Conservation (phyloP, 768 basidiomycete species). For the Hypholoma sublateritium region DNA sequence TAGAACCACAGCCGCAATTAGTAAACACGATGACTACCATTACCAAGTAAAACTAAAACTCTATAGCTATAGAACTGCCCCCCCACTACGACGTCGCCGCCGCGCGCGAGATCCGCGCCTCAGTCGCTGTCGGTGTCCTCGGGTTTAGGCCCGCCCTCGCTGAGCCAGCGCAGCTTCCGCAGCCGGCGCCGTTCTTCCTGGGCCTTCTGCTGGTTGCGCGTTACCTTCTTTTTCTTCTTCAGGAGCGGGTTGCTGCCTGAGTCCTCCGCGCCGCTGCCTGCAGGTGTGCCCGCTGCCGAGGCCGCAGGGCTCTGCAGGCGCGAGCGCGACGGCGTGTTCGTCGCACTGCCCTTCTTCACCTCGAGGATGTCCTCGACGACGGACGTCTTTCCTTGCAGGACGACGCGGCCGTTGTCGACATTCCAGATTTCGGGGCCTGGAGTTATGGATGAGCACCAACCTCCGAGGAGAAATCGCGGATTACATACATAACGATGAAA, state of each 20-base stretch:
- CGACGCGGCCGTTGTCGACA: constrained; percentile 81
- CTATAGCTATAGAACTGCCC: not conserved
- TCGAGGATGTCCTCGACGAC: constrained; percentile 83
- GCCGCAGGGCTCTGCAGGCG: constrained; percentile 67
- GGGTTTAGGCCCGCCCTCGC: constrained; percentile 77
- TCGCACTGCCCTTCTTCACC: constrained; percentile 68
- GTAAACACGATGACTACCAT: not conserved
- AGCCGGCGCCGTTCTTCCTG: constrained; percentile 82
- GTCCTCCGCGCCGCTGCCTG: constrained; percentile 76
- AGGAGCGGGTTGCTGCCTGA: constrained; percentile 33
- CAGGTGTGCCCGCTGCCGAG: constrained; percentile 74
- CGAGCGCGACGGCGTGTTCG: constrained; percentile 72
- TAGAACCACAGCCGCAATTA: not conserved
- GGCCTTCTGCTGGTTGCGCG: constrained; percentile 87
- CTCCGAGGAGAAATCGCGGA: constrained; percentile 7
- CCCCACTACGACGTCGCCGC: not conserved
- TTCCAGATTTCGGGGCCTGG: constrained; percentile 93
- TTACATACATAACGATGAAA: constrained; percentile 73
- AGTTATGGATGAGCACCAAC: constrained; percentile 6
- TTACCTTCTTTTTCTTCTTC: constrained; percentile 89
- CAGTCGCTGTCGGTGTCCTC: constrained; percentile 78
- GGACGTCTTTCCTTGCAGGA: constrained; percentile 85
- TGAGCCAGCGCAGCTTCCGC: constrained; percentile 83
- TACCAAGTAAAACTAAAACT: not conserved
- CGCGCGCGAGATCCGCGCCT: constrained; percentile 1